Evolutionary conservation across 495 filamentous ascomycete genomes (phyloP).

Genomic region (Aspergillus funiculosus): DNA sequence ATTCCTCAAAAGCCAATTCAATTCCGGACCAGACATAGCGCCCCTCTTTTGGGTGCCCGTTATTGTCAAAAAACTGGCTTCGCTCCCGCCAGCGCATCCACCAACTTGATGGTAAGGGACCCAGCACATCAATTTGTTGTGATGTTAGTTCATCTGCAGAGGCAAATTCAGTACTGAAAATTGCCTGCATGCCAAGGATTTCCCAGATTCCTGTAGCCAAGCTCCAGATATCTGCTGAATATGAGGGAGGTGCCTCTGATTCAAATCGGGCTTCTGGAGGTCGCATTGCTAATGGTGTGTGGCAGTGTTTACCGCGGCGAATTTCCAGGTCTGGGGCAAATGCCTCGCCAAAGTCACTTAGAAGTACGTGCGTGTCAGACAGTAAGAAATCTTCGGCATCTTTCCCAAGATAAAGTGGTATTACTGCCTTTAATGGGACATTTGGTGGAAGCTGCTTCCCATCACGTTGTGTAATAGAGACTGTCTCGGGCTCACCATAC

Average conservation of each 20-base stretch:
- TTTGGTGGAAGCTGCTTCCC: slow-evolving; percentile 1
- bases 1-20: slow-evolving; percentile 25
- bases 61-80: slow-evolving; percentile 21
- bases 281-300: slow-evolving; percentile 24
- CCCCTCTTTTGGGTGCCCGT: slow-evolving; percentile 20
- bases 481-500: slow-evolving; percentile 24
- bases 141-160: slow-evolving; percentile 23
- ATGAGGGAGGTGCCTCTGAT: slow-evolving; percentile 22
- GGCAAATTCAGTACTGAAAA: slow-evolving; percentile 27
- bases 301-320: slow-evolving; percentile 29
- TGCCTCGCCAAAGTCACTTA: slow-evolving; percentile 34
- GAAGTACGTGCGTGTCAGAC: slow-evolving; percentile 22
- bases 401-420: slow-evolving; percentile 21
- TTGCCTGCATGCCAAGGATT: slow-evolving; percentile 32
- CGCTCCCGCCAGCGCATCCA: slow-evolving; percentile 28
- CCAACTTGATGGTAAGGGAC: slow-evolving; percentile 29
- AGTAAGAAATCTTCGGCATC: slow-evolving; percentile 24
- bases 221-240: slow-evolving; percentile 35
- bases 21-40: slow-evolving; percentile 24
- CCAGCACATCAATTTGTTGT: slow-evolving; percentile 30
- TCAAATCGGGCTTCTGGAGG: slow-evolving; percentile 33
- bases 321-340: slow-evolving; percentile 20
- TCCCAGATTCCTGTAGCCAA: slow-evolving; percentile 33
- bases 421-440: not conserved
- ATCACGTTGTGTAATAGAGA: slow-evolving; percentile 15